Percentiles rank a stretch among this genome's conserved stretches.
These are phyloP conservation scores for Cladobotryum mycophilum DNA, from an alignment of 2,329 filamentous ascomycete genomes.

Conservation along the genomic window DNA sequence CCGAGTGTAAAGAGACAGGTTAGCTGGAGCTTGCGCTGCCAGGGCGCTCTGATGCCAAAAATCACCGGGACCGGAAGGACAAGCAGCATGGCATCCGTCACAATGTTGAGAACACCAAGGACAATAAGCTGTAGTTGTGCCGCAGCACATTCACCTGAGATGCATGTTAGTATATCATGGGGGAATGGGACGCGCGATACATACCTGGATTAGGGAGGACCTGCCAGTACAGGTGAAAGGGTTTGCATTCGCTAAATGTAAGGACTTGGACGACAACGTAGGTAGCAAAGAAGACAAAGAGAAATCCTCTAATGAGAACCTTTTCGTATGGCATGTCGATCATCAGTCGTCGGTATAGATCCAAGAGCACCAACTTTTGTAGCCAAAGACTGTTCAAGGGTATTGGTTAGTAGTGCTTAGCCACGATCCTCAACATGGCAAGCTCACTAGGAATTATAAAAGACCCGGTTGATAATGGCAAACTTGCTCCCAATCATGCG, in stretches of 20 bases:
- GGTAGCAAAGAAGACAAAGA: constrained; percentile 23
- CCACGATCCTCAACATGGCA: too few relatives aligned
- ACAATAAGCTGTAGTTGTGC: constrained; percentile 27
- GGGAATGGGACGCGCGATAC: neutral
- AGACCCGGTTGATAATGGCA: constrained; percentile 25
- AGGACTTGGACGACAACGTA: constrained; percentile 27
- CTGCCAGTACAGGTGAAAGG: constrained; percentile 51
- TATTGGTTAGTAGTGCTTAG: neutral
- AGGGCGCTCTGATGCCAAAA: constrained; percentile 22
- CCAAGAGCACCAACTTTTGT: constrained; percentile 23
- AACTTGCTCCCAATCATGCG: constrained; percentile 30
- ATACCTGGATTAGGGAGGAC: constrained; percentile 37
- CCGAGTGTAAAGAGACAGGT: constrained; percentile 31
- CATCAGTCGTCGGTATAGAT: constrained; percentile 21
- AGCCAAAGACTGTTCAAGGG: constrained; percentile 20
- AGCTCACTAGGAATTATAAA: constrained; percentile 30
- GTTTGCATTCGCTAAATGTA: constrained; percentile 33
- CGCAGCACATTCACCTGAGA: constrained; percentile 20
- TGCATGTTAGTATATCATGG: neutral
- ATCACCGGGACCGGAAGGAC: constrained; percentile 21
- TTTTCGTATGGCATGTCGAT: constrained; percentile 19
- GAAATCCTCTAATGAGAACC: constrained; percentile 19
- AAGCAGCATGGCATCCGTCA: constrained; percentile 26
- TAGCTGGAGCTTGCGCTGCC: constrained; percentile 26
- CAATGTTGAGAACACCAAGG: constrained; percentile 28